Evolutionary conservation across 495 filamentous ascomycete species (phyloP).

Genomic region (Cenococcum geophilum): DNA sequence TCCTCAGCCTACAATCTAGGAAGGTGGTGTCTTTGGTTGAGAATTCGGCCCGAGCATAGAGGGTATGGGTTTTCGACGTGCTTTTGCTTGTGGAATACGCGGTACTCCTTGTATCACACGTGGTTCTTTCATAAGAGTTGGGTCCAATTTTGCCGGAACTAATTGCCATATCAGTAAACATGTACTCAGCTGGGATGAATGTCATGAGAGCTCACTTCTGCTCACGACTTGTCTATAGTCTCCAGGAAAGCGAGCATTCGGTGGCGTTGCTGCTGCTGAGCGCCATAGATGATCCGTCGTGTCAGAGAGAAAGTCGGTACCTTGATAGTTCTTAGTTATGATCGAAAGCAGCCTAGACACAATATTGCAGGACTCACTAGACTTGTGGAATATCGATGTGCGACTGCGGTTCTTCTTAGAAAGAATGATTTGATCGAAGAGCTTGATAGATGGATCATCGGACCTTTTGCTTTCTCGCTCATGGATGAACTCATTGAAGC

Average conservation of each 20-base stretch:
- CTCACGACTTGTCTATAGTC: conserved; percentile 55
- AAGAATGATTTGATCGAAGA: conserved; percentile 94
- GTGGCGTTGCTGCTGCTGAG: conserved; percentile 73
- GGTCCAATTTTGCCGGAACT: conserved; percentile 80
- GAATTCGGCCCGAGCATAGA: conserved; percentile 31
- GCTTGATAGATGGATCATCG: conserved; percentile 63
- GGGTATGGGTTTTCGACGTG: conserved; percentile 41
- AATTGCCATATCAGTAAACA: conserved; percentile 5
- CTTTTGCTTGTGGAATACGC: conserved; percentile 35
- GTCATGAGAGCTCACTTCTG: conserved; percentile 46
- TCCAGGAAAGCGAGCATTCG: conserved; percentile 64
- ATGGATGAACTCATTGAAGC: conserved; percentile 94
- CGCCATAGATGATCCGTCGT: conserved; percentile 90
- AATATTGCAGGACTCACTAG: conserved; percentile 20
- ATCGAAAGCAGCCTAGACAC: neutral
- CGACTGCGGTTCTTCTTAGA: conserved; percentile 86
- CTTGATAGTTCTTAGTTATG: conserved; percentile 44
- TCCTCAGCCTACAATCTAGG: neutral
- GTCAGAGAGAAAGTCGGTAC: conserved; percentile 71
- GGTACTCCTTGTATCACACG: conserved; percentile 43
- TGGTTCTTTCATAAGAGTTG: conserved; percentile 76
- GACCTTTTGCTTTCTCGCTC: conserved; percentile 67
- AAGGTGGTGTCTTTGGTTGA: conserved; percentile 22
- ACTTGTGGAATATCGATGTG: conserved; percentile 39
- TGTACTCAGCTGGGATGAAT: neutral